Conservation (phyloP, 164 flowering plant genomes). For the Brasenia schreberi region DNA sequence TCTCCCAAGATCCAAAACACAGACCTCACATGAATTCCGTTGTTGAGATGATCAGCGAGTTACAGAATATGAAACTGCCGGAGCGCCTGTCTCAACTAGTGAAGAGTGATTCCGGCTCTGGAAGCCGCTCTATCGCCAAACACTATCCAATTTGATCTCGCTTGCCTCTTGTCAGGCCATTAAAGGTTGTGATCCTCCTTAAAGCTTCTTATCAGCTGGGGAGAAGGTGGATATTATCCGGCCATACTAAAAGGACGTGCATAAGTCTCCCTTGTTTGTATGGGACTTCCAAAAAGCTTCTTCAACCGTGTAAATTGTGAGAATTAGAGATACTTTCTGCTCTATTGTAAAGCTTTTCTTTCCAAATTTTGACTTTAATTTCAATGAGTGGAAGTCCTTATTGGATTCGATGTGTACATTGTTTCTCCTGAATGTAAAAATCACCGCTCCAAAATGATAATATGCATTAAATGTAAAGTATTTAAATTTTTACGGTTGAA, state of each 20-base stretch:
- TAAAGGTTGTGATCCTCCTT: background rate
- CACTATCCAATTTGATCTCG: background rate
- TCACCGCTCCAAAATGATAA: too few species aligned
- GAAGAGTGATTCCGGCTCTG: background rate
- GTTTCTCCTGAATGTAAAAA: too few species aligned
- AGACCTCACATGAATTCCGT: constrained; percentile 70
- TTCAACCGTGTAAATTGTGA: background rate
- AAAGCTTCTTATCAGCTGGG: background rate
- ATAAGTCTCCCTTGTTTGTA: background rate
- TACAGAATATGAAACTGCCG: constrained; percentile 32
- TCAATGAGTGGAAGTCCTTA: too few species aligned
- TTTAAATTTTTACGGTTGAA: too few species aligned
- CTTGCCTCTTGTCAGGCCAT: background rate
- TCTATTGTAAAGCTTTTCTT: too few species aligned
- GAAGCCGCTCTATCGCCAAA: background rate
- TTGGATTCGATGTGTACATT: too few species aligned
- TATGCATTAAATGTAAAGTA: too few species aligned
- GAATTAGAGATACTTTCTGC: background rate
- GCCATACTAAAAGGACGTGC: background rate
- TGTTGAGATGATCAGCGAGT: constrained; percentile 42
- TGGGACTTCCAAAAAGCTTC: background rate
- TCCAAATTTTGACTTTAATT: too few species aligned
- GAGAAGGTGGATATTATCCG: background rate
- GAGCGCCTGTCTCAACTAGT: background rate
- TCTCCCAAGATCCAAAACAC: constrained; percentile 40